A percentile compares a stretch with the other conserved stretches of the same genome.
These are phyloP conservation scores for Saccharum spontaneum DNA, from an alignment of 176 grass and related monocot genomes.

Conservation along the genomic window DNA sequence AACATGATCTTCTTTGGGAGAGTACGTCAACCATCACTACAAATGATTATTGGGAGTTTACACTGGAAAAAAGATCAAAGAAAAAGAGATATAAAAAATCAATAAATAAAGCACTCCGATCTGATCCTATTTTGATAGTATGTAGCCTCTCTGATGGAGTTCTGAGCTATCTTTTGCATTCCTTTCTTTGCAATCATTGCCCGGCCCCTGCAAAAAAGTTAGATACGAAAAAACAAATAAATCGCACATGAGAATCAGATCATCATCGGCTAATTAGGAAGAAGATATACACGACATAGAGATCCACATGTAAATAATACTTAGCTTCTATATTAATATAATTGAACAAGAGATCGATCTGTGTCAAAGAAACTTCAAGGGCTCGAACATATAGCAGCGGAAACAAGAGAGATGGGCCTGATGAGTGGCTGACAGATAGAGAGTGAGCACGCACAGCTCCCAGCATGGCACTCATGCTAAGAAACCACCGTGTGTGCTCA, in stretches of 20 bases:
- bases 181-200: background rate
- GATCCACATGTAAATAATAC: background rate
- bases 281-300: background rate
- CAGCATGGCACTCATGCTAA: slow-evolving; percentile 41
- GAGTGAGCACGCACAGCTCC: slow-evolving; percentile 58
- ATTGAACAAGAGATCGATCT: background rate
- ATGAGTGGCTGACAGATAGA: slow-evolving; percentile 63
- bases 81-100: background rate
- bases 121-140: background rate
- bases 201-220: background rate
- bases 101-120: background rate
- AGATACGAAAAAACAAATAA: background rate
- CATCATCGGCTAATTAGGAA: background rate
- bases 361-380: background rate
- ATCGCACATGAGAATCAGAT: background rate
- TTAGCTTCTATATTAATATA: background rate
- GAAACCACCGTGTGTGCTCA: slow-evolving; percentile 57
- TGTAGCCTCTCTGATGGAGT: background rate
- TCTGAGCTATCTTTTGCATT: background rate
- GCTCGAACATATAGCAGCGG: background rate
- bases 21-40: background rate
- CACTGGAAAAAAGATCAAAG: background rate
- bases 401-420: slow-evolving; percentile 29
- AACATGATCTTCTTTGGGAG: background rate
- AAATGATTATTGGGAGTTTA: background rate